These are phyloP conservation scores for Neonectria faginata DNA, from an alignment of 2,329 filamentous ascomycete species.

Conservation along the genomic window DNA sequence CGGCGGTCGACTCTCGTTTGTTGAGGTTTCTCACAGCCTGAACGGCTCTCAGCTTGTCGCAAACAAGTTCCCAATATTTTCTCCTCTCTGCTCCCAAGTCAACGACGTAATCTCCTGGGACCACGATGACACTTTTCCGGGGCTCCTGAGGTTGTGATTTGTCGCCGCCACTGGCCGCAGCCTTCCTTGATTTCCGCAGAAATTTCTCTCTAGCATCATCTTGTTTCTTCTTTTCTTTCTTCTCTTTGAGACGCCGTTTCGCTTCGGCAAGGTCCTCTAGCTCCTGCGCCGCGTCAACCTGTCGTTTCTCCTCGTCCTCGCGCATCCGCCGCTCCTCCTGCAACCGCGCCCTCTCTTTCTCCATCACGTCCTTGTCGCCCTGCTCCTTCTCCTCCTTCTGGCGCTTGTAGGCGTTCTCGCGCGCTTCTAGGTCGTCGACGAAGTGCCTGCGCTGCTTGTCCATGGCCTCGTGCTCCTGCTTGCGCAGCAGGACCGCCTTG, in stretches of 20 bases:
- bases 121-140: constrained; percentile 50
- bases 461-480: constrained; percentile 78
- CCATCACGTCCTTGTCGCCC: constrained; percentile 49
- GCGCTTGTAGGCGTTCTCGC: constrained; percentile 75
- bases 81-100: constrained; percentile 47
- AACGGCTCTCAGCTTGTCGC: constrained; percentile 55
- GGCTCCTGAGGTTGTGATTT: constrained; percentile 42
- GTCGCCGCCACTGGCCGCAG: constrained; percentile 44
- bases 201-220: constrained; percentile 46
- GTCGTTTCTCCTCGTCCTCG: constrained; percentile 52
- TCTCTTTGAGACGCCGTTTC: constrained; percentile 53
- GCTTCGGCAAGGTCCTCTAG: constrained; percentile 54
- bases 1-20: constrained; percentile 40
- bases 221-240: constrained; percentile 55
- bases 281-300: constrained; percentile 54
- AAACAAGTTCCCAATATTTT: constrained; percentile 56
- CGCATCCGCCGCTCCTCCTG: constrained; percentile 53
- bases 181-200: constrained; percentile 52
- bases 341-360: constrained; percentile 53
- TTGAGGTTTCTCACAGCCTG: constrained; percentile 51
- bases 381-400: constrained; percentile 63
- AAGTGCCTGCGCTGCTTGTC: constrained; percentile 79
- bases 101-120: constrained; percentile 52
- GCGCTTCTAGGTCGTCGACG: constrained; percentile 86
- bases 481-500: constrained; percentile 76